Base-by-base conservation (phyloP, 371 early-diverging fungal species). In the Mycotypha africana region DNA sequence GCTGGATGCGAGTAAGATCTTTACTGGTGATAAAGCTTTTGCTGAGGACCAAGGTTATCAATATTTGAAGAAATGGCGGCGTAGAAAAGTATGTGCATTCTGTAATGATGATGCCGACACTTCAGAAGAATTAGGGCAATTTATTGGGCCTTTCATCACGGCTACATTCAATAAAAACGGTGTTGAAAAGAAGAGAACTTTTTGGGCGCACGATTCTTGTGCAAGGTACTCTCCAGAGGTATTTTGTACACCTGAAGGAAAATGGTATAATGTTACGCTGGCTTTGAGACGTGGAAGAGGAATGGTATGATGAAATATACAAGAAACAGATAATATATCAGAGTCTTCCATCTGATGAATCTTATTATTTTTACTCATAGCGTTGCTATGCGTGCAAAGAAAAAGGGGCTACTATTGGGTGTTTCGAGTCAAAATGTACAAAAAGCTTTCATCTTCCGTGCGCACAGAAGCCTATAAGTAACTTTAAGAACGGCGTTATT, bases 131-230 rank as follows among this genome's bases (percentile, higher is more conserved):
- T 51, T 76, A 9, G 81, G 75, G 6, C 43, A 55, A 8, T 87
- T 86, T 47, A 74, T 86, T 38, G 84, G 80, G 1, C 83, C 82
- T 0, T 72, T 78, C 39, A 47, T 70, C 3, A 74, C 69, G 43
- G 57, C 62, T 9, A 64, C 62, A 1, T 56, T 53, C 17, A 69
- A 63, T 22, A 64, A 60, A 20, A 65, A 64, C 23, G 81, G 83
- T 2, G 60, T 65, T 15, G 67, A 70, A 28, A 82, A 76, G 30
- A 71, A 70, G 42, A 63, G 72, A 15, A 60, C 71, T 0, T 89
- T 92, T 49, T 93, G 93, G 95, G 85, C 83, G 2, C 95, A 94
- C 56, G 79, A 86, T 42, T 73, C 82, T 0, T 94, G 93, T 52
- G 95, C 93, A 2, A 59, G 81, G 19, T 89, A 79, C 58, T 86